Conservation (phyloP, 495 filamentous ascomycete genomes). For the Pyrenula massariospora region DNA sequence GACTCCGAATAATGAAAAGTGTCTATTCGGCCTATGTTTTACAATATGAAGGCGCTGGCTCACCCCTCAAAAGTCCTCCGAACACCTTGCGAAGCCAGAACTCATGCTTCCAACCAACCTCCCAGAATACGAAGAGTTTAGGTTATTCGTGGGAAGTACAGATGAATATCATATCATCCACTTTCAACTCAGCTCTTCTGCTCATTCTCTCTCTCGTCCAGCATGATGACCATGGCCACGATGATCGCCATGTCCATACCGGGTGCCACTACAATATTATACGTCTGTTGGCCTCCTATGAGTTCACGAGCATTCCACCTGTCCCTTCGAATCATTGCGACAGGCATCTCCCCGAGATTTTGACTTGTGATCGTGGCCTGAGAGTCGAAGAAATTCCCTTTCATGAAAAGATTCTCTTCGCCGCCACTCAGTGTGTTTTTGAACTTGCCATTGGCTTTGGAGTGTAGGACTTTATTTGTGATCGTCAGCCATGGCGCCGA, state of each 20-base stretch:
- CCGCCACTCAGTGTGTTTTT: conserved; percentile 22
- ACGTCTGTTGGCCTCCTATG: conserved; percentile 46
- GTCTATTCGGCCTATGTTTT: too few relatives aligned
- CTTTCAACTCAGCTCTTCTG: too few relatives aligned
- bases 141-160: too few relatives aligned
- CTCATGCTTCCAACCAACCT: too few relatives aligned
- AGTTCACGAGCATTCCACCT: conserved; percentile 39
- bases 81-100: too few relatives aligned
- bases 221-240: conserved; percentile 46
- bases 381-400: conserved; percentile 39
- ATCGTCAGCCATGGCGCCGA: not conserved
- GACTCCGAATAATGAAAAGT: too few relatives aligned
- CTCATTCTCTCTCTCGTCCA: conserved; percentile 51
- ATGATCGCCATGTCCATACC: conserved; percentile 48
- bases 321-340: conserved; percentile 44
- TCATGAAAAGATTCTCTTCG: conserved; percentile 24
- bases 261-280: conserved; percentile 45
- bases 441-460: conserved; percentile 37
- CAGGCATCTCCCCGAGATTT: conserved; percentile 19
- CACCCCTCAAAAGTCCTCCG: too few relatives aligned
- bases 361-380: conserved; percentile 35
- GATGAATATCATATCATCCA: too few relatives aligned
- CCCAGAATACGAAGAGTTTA: too few relatives aligned
- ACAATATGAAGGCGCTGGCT: too few relatives aligned
- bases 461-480: conserved; percentile 27